Evolutionary conservation across 495 filamentous ascomycete genomes (phyloP), one percentile per base, ranked within the genome.

Genomic region (Aspergillus haitiensis): DNA sequence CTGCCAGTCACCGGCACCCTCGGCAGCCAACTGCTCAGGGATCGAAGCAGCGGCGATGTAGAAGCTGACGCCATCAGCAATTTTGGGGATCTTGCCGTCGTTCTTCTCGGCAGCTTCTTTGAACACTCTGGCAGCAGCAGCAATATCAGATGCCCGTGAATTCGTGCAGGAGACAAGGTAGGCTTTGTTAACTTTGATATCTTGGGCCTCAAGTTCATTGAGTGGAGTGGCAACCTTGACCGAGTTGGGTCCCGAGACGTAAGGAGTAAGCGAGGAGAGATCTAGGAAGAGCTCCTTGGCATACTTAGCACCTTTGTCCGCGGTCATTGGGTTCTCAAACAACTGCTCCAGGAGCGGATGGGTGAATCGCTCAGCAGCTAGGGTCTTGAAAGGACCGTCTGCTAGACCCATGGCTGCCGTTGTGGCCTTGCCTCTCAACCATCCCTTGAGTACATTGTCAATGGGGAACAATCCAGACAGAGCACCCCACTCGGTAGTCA

Each of bases 401-500:
- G 69, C 71, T 15, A 80, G 72, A 16, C 72, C 72, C 70, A 89
- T 77, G 12, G 86, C 86, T 0, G 86, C 77, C 3, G 78, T 80
- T 0, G 89, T 89, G 15, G 92, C 92, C 76, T 91, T 95, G 64
- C 76, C 78, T 21, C 85, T 79, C 7, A 93, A 70, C 93, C 94
- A 98, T n/a, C 73, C 71, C 63, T 86, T 76, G 27, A 98, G 78
- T 1, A 85, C 78, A 0, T 64, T 58, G 66, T 98, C 93, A 57
- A 96, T 89, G 5, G 93, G 93, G 75, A 97, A 98, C 13, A 93
- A 73, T 15, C 88, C 89, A 32, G 82, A 82, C 10, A 96, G 75
- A 0, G 92, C 93, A 42, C 91, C 92, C 93, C 93, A 98, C 70
- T 98, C 94, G 0, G 89, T 95, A 0, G 92, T 90, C 94, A 98